These are phyloP conservation scores for Termitomyces titanicus DNA, from an alignment of 768 basidiomycete genomes.

Conservation along the genomic window DNA sequence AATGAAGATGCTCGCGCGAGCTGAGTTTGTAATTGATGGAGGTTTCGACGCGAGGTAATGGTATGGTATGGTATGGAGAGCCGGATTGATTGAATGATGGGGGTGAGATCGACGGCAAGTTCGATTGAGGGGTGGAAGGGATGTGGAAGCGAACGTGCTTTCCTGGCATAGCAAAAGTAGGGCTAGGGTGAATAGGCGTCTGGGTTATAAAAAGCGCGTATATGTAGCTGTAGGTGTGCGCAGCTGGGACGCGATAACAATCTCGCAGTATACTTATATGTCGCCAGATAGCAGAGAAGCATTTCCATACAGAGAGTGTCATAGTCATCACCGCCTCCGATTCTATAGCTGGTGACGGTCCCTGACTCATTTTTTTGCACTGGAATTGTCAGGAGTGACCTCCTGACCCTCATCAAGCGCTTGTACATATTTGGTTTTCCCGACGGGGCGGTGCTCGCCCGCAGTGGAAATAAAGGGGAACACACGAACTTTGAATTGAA, in stretches of 20 bases:
- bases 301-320: constrained; percentile 7
- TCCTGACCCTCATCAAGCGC: constrained; percentile 1
- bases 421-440: constrained; percentile 4
- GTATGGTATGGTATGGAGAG: constrained; percentile 13
- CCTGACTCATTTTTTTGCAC: constrained; percentile 13
- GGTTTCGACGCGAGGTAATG: constrained; percentile 12
- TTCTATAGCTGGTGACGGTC: constrained; percentile 9
- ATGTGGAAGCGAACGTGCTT: constrained; percentile 24
- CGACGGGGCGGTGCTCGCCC: too few relatives aligned
- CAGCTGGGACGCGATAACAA: neutral
- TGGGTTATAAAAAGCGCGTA: neutral
- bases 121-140: constrained; percentile 14
- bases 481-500: too few relatives aligned
- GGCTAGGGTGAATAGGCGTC: neutral
- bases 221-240: neutral
- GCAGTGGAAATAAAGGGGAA: too few relatives aligned
- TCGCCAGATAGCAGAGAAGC: neutral
- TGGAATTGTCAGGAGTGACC: constrained; percentile 5
- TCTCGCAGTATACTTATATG: constrained; percentile 9
- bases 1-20: neutral
- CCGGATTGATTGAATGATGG: constrained; percentile 10
- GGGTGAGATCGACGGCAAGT: constrained; percentile 14
- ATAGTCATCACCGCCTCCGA: constrained; percentile 15
- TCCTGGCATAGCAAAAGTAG: constrained; percentile 22
- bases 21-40: constrained; percentile 15